Evolutionary conservation across 1,284 basidiomycete genomes (phyloP).

Genomic region (Testicularia cyperi): DNA sequence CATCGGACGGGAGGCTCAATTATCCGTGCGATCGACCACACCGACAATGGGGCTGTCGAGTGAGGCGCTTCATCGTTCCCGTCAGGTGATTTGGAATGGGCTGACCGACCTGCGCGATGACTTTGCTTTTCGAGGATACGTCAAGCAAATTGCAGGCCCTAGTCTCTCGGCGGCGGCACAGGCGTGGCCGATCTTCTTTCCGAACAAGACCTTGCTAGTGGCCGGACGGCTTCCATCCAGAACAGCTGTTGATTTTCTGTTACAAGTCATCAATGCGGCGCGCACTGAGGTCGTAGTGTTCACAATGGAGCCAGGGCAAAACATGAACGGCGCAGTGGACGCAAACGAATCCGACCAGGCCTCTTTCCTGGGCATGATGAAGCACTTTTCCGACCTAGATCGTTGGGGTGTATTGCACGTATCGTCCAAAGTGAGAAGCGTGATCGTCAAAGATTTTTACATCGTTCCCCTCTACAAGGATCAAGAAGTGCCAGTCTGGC

Average conservation of each 20-base stretch:
- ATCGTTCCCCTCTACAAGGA: conserved; percentile 45
- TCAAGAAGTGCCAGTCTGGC: conserved; percentile 51
- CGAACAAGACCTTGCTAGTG: conserved; percentile 35
- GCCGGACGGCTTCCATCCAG: conserved; percentile 54
- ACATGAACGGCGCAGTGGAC: conserved; percentile 5
- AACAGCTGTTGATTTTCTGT: conserved; percentile 51
- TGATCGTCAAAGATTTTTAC: conserved; percentile 58
- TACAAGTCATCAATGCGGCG: conserved; percentile 42
- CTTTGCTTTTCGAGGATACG: conserved; percentile 48
- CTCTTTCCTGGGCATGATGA: conserved; percentile 19
- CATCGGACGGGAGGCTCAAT: no score
- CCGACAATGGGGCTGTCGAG: conserved; percentile 20
- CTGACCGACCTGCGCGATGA: conserved; percentile 56
- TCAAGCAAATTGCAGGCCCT: conserved; percentile 48
- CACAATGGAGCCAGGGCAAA: conserved; percentile 35
- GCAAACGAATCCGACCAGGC: conserved; percentile 13
- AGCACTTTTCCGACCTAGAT: conserved; percentile 26
- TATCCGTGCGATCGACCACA: conserved; percentile 30
- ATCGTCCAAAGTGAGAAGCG: conserved; percentile 26
- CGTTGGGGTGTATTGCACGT: conserved; percentile 54
- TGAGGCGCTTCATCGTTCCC: conserved; percentile 16
- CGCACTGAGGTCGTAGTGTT: conserved; percentile 51
- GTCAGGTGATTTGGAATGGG: conserved; percentile 51
- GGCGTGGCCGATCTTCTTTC: conserved; percentile 39
- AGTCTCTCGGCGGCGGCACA: conserved; percentile 9